phyloP scores from a whole-genome alignment of 345 rosid genomes.

The Diplotaxis tenuifolia region DNA sequence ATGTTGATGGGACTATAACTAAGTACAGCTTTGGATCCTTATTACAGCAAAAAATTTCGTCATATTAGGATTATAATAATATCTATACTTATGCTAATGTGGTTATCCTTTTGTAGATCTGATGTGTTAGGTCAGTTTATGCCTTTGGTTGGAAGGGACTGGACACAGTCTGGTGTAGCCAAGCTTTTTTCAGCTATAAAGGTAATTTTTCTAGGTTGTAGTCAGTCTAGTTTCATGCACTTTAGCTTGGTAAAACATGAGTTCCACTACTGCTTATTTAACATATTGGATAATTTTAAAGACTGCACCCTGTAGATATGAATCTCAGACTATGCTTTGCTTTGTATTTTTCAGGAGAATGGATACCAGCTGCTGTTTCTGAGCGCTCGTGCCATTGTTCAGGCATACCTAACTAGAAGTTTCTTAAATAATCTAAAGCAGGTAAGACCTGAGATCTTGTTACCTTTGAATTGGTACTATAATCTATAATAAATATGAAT shows the following conservation, averaged over 20 bases:
- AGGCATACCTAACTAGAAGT: constrained; percentile 84
- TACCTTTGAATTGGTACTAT: background rate
- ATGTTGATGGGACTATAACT: constrained; percentile 96
- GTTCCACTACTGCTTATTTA: background rate
- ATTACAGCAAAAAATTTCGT: background rate
- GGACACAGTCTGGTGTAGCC: constrained; percentile 97
- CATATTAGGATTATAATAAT: background rate
- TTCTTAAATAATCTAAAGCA: constrained; percentile 82
- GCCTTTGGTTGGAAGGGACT: constrained; percentile 97
- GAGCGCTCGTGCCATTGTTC: constrained; percentile 95
- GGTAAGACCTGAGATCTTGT: constrained; percentile 40
- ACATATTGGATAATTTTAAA: background rate
- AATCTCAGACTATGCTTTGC: constrained; percentile 12
- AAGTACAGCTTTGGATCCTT: constrained; percentile 48
- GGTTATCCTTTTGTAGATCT: constrained; percentile 50
- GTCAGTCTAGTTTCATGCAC: background rate
- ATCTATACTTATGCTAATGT: background rate
- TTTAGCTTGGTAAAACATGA: background rate
- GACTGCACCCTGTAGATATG: background rate
- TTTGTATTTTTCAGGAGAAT: constrained; percentile 63
- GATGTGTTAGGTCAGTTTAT: constrained; percentile 95
- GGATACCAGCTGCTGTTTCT: constrained; percentile 91
- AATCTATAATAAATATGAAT: background rate
- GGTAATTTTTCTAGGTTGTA: constrained; percentile 41
- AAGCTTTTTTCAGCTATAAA: constrained; percentile 86